phyloP scores from a whole-genome alignment of 306 rosid species.

The Cucumis cinereus region DNA sequence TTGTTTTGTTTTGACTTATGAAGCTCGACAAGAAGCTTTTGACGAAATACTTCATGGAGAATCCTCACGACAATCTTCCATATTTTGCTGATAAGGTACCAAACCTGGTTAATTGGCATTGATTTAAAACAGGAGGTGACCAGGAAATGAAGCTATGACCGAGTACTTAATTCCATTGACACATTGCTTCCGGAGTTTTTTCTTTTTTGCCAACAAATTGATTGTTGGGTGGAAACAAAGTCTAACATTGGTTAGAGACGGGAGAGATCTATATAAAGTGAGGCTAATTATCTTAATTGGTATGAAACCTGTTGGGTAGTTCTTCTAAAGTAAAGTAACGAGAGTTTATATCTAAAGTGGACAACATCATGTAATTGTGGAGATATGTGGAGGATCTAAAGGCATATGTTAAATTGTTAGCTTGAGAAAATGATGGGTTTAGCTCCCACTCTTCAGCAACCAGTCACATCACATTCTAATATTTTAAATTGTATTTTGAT shows the following conservation, averaged over 20 bases:
- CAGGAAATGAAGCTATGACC: background rate
- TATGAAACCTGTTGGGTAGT: too few species aligned
- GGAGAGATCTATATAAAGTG: too few species aligned
- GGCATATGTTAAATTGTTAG: background rate
- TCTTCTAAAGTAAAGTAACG: too few species aligned
- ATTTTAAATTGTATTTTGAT: background rate
- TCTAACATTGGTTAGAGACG: too few species aligned
- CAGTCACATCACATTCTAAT: background rate
- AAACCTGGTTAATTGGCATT: background rate
- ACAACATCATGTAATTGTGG: too few species aligned
- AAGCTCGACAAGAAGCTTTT: constrained; percentile 79
- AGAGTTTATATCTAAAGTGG: too few species aligned
- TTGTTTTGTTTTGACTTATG: constrained; percentile 20
- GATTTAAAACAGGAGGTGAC: background rate
- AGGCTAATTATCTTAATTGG: too few species aligned
- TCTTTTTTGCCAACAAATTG: background rate
- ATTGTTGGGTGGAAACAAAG: too few species aligned
- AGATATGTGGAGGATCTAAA: too few species aligned
- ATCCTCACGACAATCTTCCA: constrained; percentile 55
- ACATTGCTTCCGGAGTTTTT: background rate
- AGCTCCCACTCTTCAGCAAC: background rate
- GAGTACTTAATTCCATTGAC: background rate
- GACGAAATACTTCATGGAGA: constrained; percentile 50
- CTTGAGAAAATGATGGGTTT: background rate
- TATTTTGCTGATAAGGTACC: constrained; percentile 75